These are phyloP conservation scores for Apophysomyces ossiformis DNA, from an alignment of 371 early-diverging fungal genomes.

Conservation along the genomic window DNA sequence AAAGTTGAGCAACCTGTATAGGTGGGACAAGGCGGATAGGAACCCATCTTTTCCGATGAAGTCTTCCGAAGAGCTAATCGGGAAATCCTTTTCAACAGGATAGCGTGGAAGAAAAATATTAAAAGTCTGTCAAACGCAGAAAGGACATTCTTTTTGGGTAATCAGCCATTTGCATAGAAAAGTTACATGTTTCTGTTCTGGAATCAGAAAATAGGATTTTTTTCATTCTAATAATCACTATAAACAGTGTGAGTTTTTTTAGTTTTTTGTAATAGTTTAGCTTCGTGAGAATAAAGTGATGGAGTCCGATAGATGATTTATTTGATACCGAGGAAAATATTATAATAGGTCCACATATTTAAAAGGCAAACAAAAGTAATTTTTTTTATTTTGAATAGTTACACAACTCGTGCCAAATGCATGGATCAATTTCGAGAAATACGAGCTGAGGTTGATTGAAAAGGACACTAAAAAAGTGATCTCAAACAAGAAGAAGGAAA, in stretches of 20 bases:
- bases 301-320: constrained; percentile 6
- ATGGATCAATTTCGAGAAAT: constrained; percentile 12
- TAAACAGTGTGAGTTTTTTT: no score
- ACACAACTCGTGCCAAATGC: constrained; percentile 12
- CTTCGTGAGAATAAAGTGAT: constrained; percentile 6
- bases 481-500: constrained; percentile 9
- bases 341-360: constrained; percentile 6
- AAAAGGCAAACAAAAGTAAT: no score
- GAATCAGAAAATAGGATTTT: not conserved
- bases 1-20: not conserved
- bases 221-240: not conserved
- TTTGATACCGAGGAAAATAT: not conserved
- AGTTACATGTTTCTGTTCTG: constrained; percentile 3
- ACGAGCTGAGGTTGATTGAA: constrained; percentile 9
- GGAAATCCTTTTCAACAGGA: constrained; percentile 2
- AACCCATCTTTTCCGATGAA: constrained; percentile 9
- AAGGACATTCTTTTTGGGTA: not conserved
- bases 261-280: no score
- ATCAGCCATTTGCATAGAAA: constrained; percentile 7
- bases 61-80: constrained; percentile 8
- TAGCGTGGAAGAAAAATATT: constrained; percentile 1
- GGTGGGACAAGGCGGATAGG: constrained; percentile 2
- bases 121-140: not conserved
- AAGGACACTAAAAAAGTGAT: constrained; percentile 6
- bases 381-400: constrained; percentile 4